These are phyloP conservation scores for Quercus suber DNA, from an alignment of 306 rosid species.

Conservation along the genomic window DNA sequence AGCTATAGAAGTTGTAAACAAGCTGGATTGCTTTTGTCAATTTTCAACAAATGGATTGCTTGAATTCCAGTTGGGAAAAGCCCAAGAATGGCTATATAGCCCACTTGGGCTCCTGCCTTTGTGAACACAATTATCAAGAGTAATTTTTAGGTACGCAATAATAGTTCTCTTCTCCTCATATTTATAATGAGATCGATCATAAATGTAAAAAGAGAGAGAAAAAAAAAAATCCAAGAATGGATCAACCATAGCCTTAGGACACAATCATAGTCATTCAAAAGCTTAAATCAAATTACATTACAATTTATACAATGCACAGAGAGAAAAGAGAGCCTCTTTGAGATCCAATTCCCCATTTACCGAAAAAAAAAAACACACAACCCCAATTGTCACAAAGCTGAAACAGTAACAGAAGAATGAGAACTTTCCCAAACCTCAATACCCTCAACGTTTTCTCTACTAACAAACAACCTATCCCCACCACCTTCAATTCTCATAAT, in stretches of 20 bases:
- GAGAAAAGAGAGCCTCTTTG: not conserved
- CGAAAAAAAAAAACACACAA: too few relatives aligned
- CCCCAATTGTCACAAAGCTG: constrained; percentile 26
- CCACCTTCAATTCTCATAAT: constrained; percentile 82
- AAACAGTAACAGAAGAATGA: constrained; percentile 39
- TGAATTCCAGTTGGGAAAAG: too few relatives aligned
- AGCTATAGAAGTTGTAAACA: too few relatives aligned
- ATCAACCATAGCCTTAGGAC: too few relatives aligned
- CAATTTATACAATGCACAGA: not conserved
- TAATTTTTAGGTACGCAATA: too few relatives aligned
- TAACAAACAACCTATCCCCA: constrained; percentile 75
- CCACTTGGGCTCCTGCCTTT: too few relatives aligned
- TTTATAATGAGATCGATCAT: fast-evolving
- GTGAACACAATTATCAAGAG: too few relatives aligned
- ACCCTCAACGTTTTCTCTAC: constrained; percentile 77
- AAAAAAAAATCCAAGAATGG: not conserved
- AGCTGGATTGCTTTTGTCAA: too few relatives aligned
- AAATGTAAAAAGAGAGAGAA: fast-evolving
- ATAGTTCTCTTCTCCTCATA: too few relatives aligned
- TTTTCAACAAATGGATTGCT: too few relatives aligned
- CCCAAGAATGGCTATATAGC: not conserved
- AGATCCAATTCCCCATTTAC: not conserved
- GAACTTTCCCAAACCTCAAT: constrained; percentile 94
- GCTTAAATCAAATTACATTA: not conserved
- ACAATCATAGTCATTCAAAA: not conserved